Conservation (phyloP, 495 filamentous ascomycete species). For the Hyaloscypha hepaticicola region DNA sequence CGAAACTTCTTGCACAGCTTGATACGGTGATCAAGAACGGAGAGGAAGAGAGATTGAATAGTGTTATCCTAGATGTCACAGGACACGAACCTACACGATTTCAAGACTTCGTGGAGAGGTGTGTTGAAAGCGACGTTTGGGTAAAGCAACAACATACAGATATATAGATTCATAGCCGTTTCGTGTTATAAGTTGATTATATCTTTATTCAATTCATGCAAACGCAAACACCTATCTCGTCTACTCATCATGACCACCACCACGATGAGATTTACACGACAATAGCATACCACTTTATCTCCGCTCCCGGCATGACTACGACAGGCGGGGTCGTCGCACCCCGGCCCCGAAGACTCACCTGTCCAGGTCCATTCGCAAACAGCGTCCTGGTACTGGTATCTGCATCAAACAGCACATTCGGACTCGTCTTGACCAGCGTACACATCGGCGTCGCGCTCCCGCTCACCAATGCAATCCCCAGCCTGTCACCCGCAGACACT, state of each 20-base stretch:
- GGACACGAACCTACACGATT: conserved; percentile 17
- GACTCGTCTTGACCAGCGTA: neutral
- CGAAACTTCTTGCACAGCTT: conserved; percentile 19
- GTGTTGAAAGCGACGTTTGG: conserved; percentile 22
- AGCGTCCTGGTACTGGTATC: conserved; percentile 10
- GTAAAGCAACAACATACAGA: neutral
- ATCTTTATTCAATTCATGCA: too few relatives aligned
- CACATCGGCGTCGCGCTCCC: conserved; percentile 18
- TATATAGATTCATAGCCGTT: too few relatives aligned
- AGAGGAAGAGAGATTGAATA: conserved; percentile 22
- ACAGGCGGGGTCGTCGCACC: conserved; percentile 16
- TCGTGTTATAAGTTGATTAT: too few relatives aligned
- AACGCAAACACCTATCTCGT: too few relatives aligned
- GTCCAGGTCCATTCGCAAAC: conserved; percentile 18
- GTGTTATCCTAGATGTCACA: conserved; percentile 25
- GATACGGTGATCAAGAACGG: conserved; percentile 25
- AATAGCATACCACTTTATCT: conserved; percentile 23
- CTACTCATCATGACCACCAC: too few relatives aligned
- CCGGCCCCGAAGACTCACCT: conserved; percentile 12
- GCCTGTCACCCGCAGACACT: conserved; percentile 11
- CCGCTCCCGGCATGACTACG: conserved; percentile 6
- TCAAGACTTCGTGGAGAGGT: conserved; percentile 16
- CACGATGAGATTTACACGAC: conserved; percentile 2
- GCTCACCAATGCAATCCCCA: conserved; percentile 17
- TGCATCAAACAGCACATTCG: neutral